Evolutionary conservation across 768 basidiomycete species (phyloP), one percentile per base, ranked within the genome.

Genomic region (Leccinum imitatum): DNA sequence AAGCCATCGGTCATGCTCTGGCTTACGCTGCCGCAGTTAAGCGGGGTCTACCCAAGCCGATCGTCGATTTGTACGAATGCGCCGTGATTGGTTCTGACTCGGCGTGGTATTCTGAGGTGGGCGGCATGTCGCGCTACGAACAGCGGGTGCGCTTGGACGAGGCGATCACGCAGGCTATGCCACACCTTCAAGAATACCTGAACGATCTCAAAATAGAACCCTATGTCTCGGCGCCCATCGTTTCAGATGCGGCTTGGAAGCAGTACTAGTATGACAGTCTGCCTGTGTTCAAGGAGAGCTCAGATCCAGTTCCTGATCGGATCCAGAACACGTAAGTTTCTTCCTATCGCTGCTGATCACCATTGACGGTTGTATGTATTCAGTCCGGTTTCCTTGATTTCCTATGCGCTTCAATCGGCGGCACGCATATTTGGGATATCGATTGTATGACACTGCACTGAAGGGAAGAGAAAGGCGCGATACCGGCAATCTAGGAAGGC

Each of bases 1-100:
- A 85, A 73, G 81, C 86, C n/a, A 82, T 87, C 46, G 86, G 87
- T 4, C 84, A 87, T 65, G 81, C 84, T 15, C 74, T 84, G 46
- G 83, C 86, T 3, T 86, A 86, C 66, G 81, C 84, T 6, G 81
- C 82, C 17, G 85, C 79, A n/a, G 59, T 79, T 47, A 72, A 73
- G 35, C 73, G 75, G 13, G 76, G 75, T 4, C 66, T 86, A 30
- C 80, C 81, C 3, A 71, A 75, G 63, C 75, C 78, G 17, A 76
- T 88, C 30, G 73, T 87, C 33, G 83, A 85, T 57, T 67, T 87
- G 8, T 87, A 84, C 67, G 83, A 82, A 65, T 79, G 78, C 56
- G 76, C 44, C 9, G 44, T 46, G 37, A 37, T 37, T 3, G 0
- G 3, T 37, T 37, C 37, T 37, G 19, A 46, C 79, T 6, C 77